Conservation (phyloP, 2,329 filamentous ascomycete species). For the Nothopassalora personata region DNA sequence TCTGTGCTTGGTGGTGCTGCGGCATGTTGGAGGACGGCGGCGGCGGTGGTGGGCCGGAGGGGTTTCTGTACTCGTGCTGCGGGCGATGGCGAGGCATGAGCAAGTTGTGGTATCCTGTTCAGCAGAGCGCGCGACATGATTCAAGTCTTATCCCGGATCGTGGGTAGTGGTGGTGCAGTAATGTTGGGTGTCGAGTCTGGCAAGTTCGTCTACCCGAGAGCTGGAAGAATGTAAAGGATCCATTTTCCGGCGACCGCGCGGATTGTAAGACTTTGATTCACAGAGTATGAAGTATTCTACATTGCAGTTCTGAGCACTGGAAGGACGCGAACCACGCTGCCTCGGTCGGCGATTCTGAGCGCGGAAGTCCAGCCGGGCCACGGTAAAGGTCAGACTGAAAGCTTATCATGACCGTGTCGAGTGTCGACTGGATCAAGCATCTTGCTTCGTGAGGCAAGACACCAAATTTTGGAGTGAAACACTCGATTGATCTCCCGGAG, state of each 20-base stretch:
- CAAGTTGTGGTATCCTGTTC: neutral
- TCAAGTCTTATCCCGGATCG: neutral
- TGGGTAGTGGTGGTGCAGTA: neutral
- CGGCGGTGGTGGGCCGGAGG: neutral
- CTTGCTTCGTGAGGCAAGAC: neutral
- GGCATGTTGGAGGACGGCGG: neutral
- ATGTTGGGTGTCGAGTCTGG: neutral
- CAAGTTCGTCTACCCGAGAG: neutral
- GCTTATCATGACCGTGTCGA: neutral
- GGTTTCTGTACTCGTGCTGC: neutral
- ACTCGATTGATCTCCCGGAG: neutral
- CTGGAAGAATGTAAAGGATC: neutral
- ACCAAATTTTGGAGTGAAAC: neutral
- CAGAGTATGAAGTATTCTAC: neutral
- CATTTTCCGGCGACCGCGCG: neutral
- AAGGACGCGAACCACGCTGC: neutral
- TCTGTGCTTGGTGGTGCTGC: neutral
- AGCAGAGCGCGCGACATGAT: constrained; percentile 6
- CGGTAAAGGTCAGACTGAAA: neutral
- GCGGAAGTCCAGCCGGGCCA: neutral
- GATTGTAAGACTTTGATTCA: neutral
- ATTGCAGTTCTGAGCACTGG: neutral
- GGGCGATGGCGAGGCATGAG: neutral
- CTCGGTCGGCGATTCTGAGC: neutral
- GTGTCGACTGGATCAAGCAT: neutral